These are phyloP conservation scores for Bombardia bombarda DNA, from an alignment of 495 filamentous ascomycete genomes.

Conservation along the genomic window DNA sequence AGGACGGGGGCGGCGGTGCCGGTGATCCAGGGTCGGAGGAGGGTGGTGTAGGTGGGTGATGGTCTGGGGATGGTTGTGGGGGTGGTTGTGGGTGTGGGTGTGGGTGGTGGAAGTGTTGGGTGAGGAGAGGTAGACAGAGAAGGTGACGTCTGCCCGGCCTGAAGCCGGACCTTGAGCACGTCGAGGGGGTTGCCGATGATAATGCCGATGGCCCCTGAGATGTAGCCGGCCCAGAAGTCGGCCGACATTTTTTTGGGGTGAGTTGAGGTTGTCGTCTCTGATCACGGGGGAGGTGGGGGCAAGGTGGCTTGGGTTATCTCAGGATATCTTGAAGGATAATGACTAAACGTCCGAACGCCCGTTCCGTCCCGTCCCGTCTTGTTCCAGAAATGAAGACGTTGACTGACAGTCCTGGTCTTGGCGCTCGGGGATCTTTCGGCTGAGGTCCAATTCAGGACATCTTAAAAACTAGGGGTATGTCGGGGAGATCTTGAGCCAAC, in stretches of 20 bases:
- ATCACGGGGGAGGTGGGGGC: background rate
- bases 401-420: too few relatives aligned
- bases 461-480: too few relatives aligned
- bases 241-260: conserved; percentile 49
- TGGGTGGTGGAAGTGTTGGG: conserved; percentile 2
- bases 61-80: conserved; percentile 55
- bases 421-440: too few relatives aligned
- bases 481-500: too few relatives aligned
- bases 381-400: too few relatives aligned
- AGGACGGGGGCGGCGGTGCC: conserved; percentile 76
- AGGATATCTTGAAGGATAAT: too few relatives aligned
- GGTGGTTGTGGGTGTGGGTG: conserved; percentile 62
- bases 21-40: conserved; percentile 28
- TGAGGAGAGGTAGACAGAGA: conserved; percentile 1
- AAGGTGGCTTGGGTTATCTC: too few relatives aligned
- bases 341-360: too few relatives aligned
- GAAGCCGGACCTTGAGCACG: conserved; percentile 73
- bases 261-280: background rate
- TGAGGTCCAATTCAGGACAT: too few relatives aligned
- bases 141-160: conserved; percentile 39
- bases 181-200: conserved; percentile 84
- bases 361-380: too few relatives aligned
- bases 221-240: conserved; percentile 82
- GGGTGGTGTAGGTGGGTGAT: background rate
- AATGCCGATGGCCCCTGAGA: conserved; percentile 75